Conservation (phyloP, 495 filamentous ascomycete genomes). For the Aspergillus sclerotioniger region DNA sequence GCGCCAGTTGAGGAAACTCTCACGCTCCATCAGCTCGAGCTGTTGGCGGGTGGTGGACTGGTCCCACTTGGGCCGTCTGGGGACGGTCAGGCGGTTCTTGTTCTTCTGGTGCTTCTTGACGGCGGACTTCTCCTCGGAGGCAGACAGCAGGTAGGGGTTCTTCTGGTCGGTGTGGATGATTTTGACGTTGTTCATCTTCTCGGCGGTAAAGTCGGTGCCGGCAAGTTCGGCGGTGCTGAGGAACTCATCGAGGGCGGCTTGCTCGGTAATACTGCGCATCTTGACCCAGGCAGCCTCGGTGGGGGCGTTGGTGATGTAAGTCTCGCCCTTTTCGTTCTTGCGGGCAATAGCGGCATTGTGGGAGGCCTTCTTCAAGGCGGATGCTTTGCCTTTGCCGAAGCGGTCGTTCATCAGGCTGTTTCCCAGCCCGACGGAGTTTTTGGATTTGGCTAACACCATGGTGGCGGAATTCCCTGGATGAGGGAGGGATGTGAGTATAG, state of each 20-base stretch:
- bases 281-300: slow-evolving; percentile 60
- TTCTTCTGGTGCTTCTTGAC: slow-evolving; percentile 80
- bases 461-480: slow-evolving; percentile 26
- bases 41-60: slow-evolving; percentile 74
- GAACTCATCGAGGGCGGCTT: slow-evolving; percentile 89
- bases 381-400: slow-evolving; percentile 83
- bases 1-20: slow-evolving; percentile 84
- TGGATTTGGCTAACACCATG: slow-evolving; percentile 95
- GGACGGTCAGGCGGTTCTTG: slow-evolving; percentile 76
- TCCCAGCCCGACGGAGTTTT: slow-evolving; percentile 90
- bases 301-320: slow-evolving; percentile 46
- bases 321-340: slow-evolving; percentile 44
- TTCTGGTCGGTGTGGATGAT: slow-evolving; percentile 94
- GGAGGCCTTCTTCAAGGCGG: slow-evolving; percentile 63
- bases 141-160: slow-evolving; percentile 90
- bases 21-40: slow-evolving; percentile 75
- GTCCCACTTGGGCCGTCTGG: slow-evolving; percentile 87
- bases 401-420: slow-evolving; percentile 91
- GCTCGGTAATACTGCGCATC: slow-evolving; percentile 98
- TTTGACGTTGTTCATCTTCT: slow-evolving; percentile 98
- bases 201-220: slow-evolving; percentile 96
- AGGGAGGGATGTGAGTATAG: slow-evolving; percentile 7
- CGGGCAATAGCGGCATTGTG: slow-evolving; percentile 57
- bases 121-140: slow-evolving; percentile 76
- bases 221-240: slow-evolving; percentile 87